A percentile compares a stretch with the other conserved stretches of the same genome.
Evolutionary conservation across 306 rosid species (phyloP).

Genomic region (Castanea crenata): DNA sequence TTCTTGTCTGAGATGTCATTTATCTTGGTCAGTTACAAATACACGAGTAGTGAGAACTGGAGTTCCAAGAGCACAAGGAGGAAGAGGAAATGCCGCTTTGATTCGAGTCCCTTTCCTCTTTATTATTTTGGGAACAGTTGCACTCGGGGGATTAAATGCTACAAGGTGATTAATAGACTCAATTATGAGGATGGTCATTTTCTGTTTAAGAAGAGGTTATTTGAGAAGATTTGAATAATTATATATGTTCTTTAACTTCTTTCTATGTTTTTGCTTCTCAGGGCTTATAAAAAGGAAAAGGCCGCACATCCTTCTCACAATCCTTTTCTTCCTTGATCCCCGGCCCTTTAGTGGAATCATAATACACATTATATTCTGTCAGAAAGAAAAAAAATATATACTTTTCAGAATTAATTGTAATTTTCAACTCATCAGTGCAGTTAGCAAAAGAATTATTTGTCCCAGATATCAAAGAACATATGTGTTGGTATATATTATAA

Average conservation of each 20-base stretch:
- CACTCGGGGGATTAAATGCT: slow-evolving; percentile 67
- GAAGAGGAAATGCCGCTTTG: slow-evolving; percentile 48
- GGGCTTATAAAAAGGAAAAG: slow-evolving; percentile 74
- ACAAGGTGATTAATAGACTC: slow-evolving; percentile 39
- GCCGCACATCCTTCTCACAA: slow-evolving; percentile 72
- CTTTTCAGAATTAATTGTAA: not conserved
- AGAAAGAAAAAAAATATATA: not conserved
- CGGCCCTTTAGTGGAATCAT: not conserved
- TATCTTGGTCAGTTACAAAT: slow-evolving; percentile 41
- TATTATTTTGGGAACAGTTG: slow-evolving; percentile 59
- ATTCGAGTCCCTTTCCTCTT: slow-evolving; percentile 60
- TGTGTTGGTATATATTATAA: no score
- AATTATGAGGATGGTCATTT: not conserved
- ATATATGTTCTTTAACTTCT: slow-evolving; percentile 5
- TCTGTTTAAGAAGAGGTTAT: not conserved
- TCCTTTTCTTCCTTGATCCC: slow-evolving; percentile 76
- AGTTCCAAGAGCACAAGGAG: slow-evolving; percentile 58
- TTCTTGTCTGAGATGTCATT: not conserved
- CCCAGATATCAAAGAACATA: no score
- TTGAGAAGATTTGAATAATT: not conserved
- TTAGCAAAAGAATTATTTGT: no score
- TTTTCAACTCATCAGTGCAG: not conserved
- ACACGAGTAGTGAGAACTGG: slow-evolving; percentile 64
- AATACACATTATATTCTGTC: not conserved
- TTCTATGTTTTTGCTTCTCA: slow-evolving; percentile 25